These are phyloP conservation scores for Aspergillus cavernicola DNA, from an alignment of 495 filamentous ascomycete species.

Conservation along the genomic window DNA sequence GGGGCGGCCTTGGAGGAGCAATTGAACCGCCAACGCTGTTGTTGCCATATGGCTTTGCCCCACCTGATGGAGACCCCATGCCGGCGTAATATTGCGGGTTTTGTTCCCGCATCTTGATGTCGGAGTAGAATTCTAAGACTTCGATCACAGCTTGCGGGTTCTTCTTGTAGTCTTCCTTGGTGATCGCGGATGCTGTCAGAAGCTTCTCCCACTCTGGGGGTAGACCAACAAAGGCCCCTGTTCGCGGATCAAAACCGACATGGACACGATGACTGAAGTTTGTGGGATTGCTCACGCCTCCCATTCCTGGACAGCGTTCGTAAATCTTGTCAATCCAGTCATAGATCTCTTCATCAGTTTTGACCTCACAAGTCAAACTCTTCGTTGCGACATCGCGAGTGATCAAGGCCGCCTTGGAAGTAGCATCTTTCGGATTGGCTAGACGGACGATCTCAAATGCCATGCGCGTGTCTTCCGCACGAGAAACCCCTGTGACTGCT, in stretches of 20 bases:
- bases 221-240: slow-evolving; percentile 87
- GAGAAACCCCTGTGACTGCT: slow-evolving; percentile 78
- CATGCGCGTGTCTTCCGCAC: slow-evolving; percentile 81
- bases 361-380: slow-evolving; percentile 82
- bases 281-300: slow-evolving; percentile 95
- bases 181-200: slow-evolving; percentile 90
- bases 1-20: slow-evolving; percentile 71
- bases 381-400: slow-evolving; percentile 72
- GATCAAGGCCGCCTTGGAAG: slow-evolving; percentile 55
- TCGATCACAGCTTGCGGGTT: slow-evolving; percentile 98
- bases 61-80: slow-evolving; percentile 54
- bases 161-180: slow-evolving; percentile 94
- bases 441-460: slow-evolving; percentile 86
- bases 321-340: slow-evolving; percentile 98
- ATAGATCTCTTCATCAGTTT: slow-evolving; percentile 92
- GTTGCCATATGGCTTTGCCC: slow-evolving; percentile 35
- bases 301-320: slow-evolving; percentile 92
- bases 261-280: slow-evolving; percentile 96
- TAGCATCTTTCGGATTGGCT: slow-evolving; percentile 58
- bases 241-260: slow-evolving; percentile 92
- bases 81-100: slow-evolving; percentile 75
- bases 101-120: slow-evolving; percentile 82
- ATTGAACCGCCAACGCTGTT: slow-evolving; percentile 60
- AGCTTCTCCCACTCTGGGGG: slow-evolving; percentile 96
- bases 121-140: slow-evolving; percentile 95